Conservation (phyloP, 2,329 filamentous ascomycete species). For the Colletotrichum navitas region DNA sequence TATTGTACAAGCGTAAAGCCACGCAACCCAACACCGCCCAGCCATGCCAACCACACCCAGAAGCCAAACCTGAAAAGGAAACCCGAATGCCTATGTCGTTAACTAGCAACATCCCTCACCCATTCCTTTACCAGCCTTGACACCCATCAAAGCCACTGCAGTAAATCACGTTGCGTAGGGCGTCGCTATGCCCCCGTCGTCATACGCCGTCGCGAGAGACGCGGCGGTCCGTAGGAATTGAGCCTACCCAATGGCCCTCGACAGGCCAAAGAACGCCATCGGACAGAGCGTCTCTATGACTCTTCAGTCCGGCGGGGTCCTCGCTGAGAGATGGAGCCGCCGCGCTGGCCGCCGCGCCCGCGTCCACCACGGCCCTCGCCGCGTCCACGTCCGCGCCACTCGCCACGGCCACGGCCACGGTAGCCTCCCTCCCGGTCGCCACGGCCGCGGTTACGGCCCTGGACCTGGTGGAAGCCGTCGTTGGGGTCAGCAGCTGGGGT, state of each 20-base stretch:
- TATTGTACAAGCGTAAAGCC: conserved; percentile 42
- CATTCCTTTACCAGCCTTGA: conserved; percentile 36
- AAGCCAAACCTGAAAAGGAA: conserved; percentile 38
- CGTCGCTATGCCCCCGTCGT: conserved; percentile 58
- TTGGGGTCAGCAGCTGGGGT: conserved; percentile 58
- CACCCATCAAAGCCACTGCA: conserved; percentile 38
- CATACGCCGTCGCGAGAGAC: conserved; percentile 51
- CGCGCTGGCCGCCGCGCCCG: conserved; percentile 54
- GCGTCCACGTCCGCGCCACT: conserved; percentile 64
- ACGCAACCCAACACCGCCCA: conserved; percentile 42
- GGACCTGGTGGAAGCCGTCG: conserved; percentile 82
- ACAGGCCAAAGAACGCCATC: conserved; percentile 38
- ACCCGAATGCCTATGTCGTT: conserved; percentile 39
- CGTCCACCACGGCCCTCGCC: conserved; percentile 61
- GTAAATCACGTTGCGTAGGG: conserved; percentile 38
- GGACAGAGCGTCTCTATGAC: conserved; percentile 49
- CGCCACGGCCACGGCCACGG: conserved; percentile 58
- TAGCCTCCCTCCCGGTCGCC: conserved; percentile 64
- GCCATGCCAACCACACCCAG: conserved; percentile 40
- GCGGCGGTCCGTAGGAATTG: conserved; percentile 48
- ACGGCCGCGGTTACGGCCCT: conserved; percentile 68
- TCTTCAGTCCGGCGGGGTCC: conserved; percentile 56
- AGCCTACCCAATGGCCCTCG: conserved; percentile 46
- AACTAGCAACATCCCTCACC: conserved; percentile 34
- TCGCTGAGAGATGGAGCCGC: conserved; percentile 51